A percentile compares a stretch with the other conserved stretches of the same genome.
Evolutionary conservation across 129 eudicot species (phyloP).

Genomic region (Heracleum sosnowskyi): DNA sequence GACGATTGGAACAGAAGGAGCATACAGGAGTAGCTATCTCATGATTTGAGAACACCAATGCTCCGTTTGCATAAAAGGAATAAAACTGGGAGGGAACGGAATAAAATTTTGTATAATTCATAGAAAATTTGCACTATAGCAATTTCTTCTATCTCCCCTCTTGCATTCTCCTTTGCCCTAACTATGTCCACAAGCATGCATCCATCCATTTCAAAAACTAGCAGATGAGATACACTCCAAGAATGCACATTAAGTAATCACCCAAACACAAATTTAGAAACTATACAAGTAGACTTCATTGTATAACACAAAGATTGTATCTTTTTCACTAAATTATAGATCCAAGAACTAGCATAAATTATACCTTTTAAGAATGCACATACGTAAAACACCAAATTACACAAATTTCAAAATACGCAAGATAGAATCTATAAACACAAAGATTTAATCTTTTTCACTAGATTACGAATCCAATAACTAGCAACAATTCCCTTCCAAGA

Average conservation of each 20-base stretch:
- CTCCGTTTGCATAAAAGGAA: too few relatives aligned
- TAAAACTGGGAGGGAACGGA: not conserved
- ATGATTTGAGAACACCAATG: not conserved
- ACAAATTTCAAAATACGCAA: not conserved
- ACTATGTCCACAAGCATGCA: not conserved
- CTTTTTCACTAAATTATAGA: not conserved
- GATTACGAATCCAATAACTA: not conserved
- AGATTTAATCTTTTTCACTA: not conserved
- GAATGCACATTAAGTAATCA: not conserved
- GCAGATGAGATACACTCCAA: not conserved
- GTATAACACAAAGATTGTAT: not conserved
- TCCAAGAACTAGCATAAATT: not conserved
- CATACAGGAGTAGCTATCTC: too few relatives aligned
- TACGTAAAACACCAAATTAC: not conserved
- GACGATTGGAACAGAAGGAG: not conserved
- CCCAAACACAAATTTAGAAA: not conserved
- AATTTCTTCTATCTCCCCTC: not conserved
- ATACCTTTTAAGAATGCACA: not conserved
- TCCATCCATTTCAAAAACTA: not conserved
- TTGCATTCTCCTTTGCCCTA: not conserved
- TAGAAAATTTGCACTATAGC: not conserved
- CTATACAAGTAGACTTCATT: not conserved
- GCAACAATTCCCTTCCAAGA: not conserved
- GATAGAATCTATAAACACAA: not conserved
- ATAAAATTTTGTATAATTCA: not conserved